Conservation (phyloP, 2,329 filamentous ascomycete genomes). For the Exophiala bonariae region DNA sequence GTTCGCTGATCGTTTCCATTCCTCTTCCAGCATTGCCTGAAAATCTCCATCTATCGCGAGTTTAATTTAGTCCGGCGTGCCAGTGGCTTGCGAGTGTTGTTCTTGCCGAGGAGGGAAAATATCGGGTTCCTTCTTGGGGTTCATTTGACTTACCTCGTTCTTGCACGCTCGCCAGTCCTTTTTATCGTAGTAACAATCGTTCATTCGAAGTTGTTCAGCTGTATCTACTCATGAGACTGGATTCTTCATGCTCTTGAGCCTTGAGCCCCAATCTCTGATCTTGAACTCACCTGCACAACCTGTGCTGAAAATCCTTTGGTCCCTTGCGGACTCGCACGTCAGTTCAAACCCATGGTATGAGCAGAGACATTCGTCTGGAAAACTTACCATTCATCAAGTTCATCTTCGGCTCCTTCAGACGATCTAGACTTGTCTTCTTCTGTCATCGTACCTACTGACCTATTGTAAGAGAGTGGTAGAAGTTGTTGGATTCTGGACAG, state of each 20-base stretch:
- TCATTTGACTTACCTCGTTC: slow-evolving; percentile 68
- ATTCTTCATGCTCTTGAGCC: not conserved
- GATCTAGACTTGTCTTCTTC: slow-evolving; percentile 52
- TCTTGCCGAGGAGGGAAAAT: slow-evolving; percentile 2
- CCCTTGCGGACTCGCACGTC: slow-evolving; percentile 60
- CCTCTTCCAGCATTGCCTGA: slow-evolving; percentile 86
- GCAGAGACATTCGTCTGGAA: slow-evolving; percentile 31
- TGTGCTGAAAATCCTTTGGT: slow-evolving; percentile 96
- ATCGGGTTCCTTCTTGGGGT: slow-evolving; percentile 11
- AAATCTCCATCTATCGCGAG: slow-evolving; percentile 92
- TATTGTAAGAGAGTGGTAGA: too few species aligned
- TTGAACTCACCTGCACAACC: slow-evolving; percentile 70
- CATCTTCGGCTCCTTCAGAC: slow-evolving; percentile 68
- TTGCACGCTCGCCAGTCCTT: slow-evolving; percentile 93
- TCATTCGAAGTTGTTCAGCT: slow-evolving; percentile 90
- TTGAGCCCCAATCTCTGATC: not conserved
- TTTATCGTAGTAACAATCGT: slow-evolving; percentile 93
- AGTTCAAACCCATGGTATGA: slow-evolving; percentile 4
- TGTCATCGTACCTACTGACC: slow-evolving; percentile 49
- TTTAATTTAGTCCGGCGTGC: too few species aligned
- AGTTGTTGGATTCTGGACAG: too few species aligned
- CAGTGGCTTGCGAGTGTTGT: too few species aligned
- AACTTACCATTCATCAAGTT: slow-evolving; percentile 87
- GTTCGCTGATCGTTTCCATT: slow-evolving; percentile 86
- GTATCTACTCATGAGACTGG: slow-evolving; percentile 7